Percentiles rank a stretch among this genome's conserved stretches.
Conservation (phyloP, 331 rosid genomes). For the Erythrophleum ivorense region DNA sequence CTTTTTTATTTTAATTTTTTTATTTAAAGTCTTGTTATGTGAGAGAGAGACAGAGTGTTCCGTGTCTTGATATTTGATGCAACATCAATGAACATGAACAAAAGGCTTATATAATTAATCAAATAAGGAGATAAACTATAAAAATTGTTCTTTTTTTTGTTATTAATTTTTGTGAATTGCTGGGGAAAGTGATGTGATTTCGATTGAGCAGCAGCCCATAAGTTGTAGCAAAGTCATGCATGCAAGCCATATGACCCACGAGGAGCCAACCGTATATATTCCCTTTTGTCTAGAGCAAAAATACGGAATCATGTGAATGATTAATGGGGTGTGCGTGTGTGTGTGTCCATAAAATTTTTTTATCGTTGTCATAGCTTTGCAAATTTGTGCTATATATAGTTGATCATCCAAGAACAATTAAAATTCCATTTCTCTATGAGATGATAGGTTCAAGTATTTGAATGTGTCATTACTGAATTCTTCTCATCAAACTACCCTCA, state of each 20-base stretch:
- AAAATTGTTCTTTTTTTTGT: background rate
- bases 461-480: slow-evolving; percentile 1
- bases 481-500: slow-evolving; percentile 22
- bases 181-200: slow-evolving; percentile 4
- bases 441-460: background rate
- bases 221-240: background rate
- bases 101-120: no score
- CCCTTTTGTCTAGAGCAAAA: no score
- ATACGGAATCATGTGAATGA: background rate
- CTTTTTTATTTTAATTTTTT: no score
- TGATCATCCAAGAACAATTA: no score
- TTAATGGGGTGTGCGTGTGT: background rate
- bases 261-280: background rate
- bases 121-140: no score
- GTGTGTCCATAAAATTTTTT: no score
- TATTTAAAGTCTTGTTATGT: no score
- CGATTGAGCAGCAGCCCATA: slow-evolving; percentile 13
- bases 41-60: no score
- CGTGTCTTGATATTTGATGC: no score
- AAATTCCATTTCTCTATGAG: background rate
- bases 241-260: background rate
- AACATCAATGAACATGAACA: no score
- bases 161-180: slow-evolving; percentile 17
- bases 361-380: no score
- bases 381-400: no score